Evolutionary conservation across 352 stramenopile genomes (phyloP), one percentile per base, ranked within the genome.

Genomic region (Phytophthora colocasiae): DNA sequence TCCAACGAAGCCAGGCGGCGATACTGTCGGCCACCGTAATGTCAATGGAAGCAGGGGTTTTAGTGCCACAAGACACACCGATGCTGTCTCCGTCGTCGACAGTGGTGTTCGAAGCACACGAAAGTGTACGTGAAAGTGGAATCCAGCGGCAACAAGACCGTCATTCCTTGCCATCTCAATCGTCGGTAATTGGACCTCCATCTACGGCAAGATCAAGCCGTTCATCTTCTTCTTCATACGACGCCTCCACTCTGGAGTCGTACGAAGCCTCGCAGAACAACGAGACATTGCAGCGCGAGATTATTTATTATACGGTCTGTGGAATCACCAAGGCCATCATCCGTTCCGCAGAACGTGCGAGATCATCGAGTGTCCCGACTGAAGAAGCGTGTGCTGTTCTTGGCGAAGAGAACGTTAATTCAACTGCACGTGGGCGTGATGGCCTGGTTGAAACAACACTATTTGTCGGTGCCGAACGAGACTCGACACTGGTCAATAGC

Each of bases 301-400:
- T 92, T 75, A 91, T 92, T 66, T 92, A 91, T 73, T 92, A 91
- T 71, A 92, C 84, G 2, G 81, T 92, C 3, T 89, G 80, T 71
- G 84, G 84, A 24, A 91, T 92, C 62, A 91, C 81, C 17, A 92
- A 92, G 62, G 71, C 81, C 40, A 90, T 92, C 40, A 72, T 89
- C 41, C 80, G 80, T 14, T 77, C 84, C 3, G 74, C 81, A 8
- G 71, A 83, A 44, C 70, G 70, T 50, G 73, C 71, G 19, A 51
- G 57, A 34, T 57, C 67, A 4, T 61, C 73, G 9, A 60, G 59
- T 17, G 44, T 75, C 22, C 55, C 71, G 14, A 65, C 47, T 6
- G 46, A 51, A 11, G 44, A 63, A 47, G 29, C 6, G 4, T 45
- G 15, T 19, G 38, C 40, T 26, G 52, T 51, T 32, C 34, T 62